phyloP scores from a whole-genome alignment of 306 rosid species.

The Corylus americana region DNA sequence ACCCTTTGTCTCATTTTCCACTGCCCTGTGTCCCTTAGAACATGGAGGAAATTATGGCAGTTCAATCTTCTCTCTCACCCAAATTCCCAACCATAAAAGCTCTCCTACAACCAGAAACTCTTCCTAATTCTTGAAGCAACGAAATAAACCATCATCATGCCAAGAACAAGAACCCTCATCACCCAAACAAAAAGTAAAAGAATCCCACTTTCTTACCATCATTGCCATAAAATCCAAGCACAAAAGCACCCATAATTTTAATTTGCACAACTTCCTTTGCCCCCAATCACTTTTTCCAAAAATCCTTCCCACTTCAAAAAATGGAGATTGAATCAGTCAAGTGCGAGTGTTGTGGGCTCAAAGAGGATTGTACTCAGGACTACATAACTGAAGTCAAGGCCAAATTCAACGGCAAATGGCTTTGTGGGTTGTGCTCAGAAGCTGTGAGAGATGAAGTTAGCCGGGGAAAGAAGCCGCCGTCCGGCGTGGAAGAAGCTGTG shows the following conservation, averaged over 20 bases:
- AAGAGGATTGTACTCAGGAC: conserved; percentile 93
- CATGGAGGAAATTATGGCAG: conserved; percentile 96
- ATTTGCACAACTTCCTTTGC: conserved; percentile 1
- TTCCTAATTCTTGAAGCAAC: conserved; percentile 50
- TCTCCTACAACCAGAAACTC: conserved; percentile 32
- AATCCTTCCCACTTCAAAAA: conserved; percentile 5
- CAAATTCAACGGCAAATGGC: conserved; percentile 88
- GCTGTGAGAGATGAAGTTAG: conserved; percentile 89
- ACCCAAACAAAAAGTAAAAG: conserved; percentile 25
- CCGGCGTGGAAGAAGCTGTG: conserved; percentile 85
- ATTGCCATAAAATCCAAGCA: conserved; percentile 45
- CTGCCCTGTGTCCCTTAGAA: conserved; percentile 74
- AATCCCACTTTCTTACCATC: conserved; percentile 42
- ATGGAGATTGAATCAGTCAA: conserved; percentile 88
- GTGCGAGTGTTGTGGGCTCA: conserved; percentile 95
- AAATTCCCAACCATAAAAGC: conserved; percentile 34
- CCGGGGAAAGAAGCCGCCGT: conserved; percentile 52
- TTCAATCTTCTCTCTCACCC: conserved; percentile 30
- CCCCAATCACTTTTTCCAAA: conserved; percentile 6
- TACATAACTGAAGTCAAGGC: conserved; percentile 70
- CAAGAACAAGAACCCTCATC: conserved; percentile 17
- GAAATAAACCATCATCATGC: conserved; percentile 25
- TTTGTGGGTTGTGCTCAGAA: conserved; percentile 97
- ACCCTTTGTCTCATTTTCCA: conserved; percentile 63
- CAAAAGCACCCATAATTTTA: conserved; percentile 19